Evolutionary conservation across 2,329 filamentous ascomycete species (phyloP), one percentile per base, ranked within the genome.

Genomic region (Beauveria brongniartii): DNA sequence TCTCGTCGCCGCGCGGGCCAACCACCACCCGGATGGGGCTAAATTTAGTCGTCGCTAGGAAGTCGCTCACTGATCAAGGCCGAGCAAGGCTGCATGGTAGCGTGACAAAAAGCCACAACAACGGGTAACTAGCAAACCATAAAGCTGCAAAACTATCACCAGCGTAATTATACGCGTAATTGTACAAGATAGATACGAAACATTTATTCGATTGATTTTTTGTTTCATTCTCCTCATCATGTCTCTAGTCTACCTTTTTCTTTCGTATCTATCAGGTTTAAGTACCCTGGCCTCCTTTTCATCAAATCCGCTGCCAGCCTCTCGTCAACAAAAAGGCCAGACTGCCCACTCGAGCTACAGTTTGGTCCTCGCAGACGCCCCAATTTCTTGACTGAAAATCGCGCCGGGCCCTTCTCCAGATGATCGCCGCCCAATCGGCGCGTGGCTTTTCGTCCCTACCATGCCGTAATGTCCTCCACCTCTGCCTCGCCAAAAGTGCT

Each of bases 401-500:
- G 6, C 5, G 34, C 30, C 20, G 9, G 5, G 41, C 22, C 22
- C 22, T 9, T 41, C 20, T 10, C 5, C 24, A 43, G 34, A n/a
- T 10, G 14, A 54, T 26, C 34, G 14, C 34, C 26, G 12, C n/a
- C 26, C 24, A 6, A 5, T 37, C 30, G 30, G 30, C 20, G 18
- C n/a, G 12, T 41, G 18, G 48, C 28, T 41, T 41, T 48, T 28
- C 16, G 14, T 28, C 22, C 40, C 48, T 59, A 97, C 92, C 92
- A 97, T 24, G 91, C 92, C 40, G 92, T 96, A 67, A 97, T 96
- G 71, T 97, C 94, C 63, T 93, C 93, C 22, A 97, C 91, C 75
- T 97, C 94, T 1, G 91, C 92, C 76, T 97, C 92, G 18, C 93
- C 92, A 78, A 97, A 96, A 0, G 90, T 94, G 74, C 92, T 96